Conservation (phyloP, 2,329 filamentous ascomycete genomes). For the Tolypocladium cylindrosporum region DNA sequence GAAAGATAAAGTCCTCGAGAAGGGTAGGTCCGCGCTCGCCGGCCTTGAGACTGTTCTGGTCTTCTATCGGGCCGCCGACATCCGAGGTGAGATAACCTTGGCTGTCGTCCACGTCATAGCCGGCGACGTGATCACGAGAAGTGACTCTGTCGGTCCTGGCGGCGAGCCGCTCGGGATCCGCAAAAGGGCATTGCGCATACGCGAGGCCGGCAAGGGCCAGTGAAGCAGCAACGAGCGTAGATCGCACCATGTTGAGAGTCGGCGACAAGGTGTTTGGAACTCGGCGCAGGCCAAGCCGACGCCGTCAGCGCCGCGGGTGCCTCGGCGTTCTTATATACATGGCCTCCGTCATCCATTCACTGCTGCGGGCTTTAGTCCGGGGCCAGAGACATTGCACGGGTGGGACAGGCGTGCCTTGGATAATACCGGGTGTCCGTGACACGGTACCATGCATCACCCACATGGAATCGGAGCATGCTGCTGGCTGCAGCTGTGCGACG, state of each 20-base stretch:
- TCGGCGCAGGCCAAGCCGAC: background rate
- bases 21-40: conserved; percentile 58
- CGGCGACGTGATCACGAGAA: conserved; percentile 20
- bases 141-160: conserved; percentile 13
- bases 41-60: conserved; percentile 57
- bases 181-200: conserved; percentile 23
- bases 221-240: conserved; percentile 10
- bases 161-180: conserved; percentile 15
- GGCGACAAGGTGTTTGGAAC: background rate
- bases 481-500: background rate
- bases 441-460: background rate
- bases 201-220: conserved; percentile 17
- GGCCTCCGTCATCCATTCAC: background rate
- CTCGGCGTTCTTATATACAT: background rate
- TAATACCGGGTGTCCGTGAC: background rate
- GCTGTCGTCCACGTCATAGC: conserved; percentile 41
- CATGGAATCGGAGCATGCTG: background rate
- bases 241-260: conserved; percentile 14
- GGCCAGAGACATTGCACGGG: background rate
- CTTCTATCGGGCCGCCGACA: conserved; percentile 56
- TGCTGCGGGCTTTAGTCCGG: background rate
- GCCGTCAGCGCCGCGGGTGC: background rate
- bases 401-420: background rate
- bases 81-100: conserved; percentile 52
- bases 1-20: conserved; percentile 63